Evolutionary conservation across 2,329 filamentous ascomycete species (phyloP).

Genomic region (Trichoderma hamatum): DNA sequence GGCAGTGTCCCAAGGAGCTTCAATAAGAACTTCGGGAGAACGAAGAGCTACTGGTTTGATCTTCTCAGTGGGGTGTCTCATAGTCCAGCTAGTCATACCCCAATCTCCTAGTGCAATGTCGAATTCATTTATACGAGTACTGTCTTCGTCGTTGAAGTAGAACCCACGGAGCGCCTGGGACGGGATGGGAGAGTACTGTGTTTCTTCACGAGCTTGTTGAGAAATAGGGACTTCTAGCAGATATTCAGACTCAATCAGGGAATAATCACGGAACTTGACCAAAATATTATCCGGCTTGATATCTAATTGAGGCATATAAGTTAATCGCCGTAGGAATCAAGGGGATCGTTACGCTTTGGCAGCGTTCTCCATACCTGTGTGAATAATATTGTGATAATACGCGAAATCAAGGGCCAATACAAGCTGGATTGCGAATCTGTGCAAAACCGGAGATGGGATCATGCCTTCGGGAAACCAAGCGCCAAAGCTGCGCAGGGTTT

Average conservation of each 20-base stretch:
- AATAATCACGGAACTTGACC: constrained; percentile 6
- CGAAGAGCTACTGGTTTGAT: constrained; percentile 11
- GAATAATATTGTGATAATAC: neutral
- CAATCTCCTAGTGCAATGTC: neutral
- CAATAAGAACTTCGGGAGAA: constrained; percentile 2
- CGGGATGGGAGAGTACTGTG: neutral
- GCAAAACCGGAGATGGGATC: neutral
- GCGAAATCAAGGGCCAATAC: neutral
- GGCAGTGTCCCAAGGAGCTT: constrained; percentile 8
- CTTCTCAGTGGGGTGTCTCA: neutral
- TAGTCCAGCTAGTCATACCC: neutral
- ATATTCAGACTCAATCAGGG: constrained; percentile 3
- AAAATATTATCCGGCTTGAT: constrained; percentile 14
- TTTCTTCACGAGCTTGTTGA: neutral
- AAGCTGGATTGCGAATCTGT: neutral
- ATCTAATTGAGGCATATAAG: neutral
- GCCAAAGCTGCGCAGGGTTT: neutral
- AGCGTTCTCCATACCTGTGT: constrained; percentile 8
- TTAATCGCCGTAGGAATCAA: neutral
- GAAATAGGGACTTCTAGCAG: neutral
- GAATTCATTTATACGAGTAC: neutral
- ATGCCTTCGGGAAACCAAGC: neutral
- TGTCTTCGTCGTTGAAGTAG: neutral
- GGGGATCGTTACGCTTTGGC: neutral
- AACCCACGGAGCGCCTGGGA: neutral